Conservation (phyloP, 2,329 filamentous ascomycete species). For the Aspergillus sp. region DNA sequence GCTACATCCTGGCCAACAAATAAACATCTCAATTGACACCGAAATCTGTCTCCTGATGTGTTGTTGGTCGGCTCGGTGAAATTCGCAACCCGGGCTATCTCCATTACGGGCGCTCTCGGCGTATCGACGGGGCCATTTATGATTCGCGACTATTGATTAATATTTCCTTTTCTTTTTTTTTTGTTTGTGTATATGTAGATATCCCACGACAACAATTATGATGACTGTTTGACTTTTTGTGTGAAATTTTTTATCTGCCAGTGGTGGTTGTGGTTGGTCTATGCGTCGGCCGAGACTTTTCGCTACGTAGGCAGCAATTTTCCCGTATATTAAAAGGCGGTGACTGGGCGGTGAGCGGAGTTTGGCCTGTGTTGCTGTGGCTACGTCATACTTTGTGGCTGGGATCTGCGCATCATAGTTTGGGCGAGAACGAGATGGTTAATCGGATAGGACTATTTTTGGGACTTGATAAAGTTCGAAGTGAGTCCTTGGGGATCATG, state of each 20-base stretch:
- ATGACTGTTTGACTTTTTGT: background rate
- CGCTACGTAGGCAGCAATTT: constrained; percentile 3
- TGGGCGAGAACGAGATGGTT: too few species aligned
- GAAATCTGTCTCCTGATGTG: background rate
- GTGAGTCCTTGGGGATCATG: too few species aligned
- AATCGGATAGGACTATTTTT: too few species aligned
- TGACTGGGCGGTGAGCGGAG: background rate
- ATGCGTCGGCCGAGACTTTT: background rate
- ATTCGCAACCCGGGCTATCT: too few species aligned
- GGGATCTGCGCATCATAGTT: too few species aligned
- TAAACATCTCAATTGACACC: background rate
- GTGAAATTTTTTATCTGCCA: background rate
- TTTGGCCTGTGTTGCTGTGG: background rate
- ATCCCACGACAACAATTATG: background rate
- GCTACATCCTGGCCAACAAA: constrained; percentile 10
- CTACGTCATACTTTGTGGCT: background rate
- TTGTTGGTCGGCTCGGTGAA: background rate
- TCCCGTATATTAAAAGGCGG: background rate
- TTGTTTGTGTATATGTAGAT: background rate
- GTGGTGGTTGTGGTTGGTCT: background rate
- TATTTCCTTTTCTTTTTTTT: background rate
- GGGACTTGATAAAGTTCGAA: too few species aligned
- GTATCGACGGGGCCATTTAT: background rate
- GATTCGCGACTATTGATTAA: background rate
- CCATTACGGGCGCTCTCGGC: background rate